Evolutionary conservation across 495 filamentous ascomycete species (phyloP).

Genomic region (Annulohypoxylon stygium): DNA sequence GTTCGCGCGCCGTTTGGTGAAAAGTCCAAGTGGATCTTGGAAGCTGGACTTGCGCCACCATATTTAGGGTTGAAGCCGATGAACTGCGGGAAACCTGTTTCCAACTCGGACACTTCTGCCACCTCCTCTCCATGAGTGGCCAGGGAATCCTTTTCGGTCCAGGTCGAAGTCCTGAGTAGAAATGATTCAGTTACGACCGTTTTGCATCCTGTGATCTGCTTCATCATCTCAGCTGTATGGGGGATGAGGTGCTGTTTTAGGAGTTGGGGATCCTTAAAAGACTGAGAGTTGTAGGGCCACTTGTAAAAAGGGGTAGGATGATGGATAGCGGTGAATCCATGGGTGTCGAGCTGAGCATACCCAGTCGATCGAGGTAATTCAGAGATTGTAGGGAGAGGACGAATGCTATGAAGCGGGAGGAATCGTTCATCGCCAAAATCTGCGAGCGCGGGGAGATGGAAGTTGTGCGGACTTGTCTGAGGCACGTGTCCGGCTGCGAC

Average conservation of each 20-base stretch:
- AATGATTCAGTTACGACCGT: constrained; percentile 9
- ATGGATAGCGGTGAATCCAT: constrained; percentile 18
- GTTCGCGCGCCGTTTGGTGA: constrained; percentile 10
- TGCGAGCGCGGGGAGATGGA: constrained; percentile 8
- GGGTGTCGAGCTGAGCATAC: neutral
- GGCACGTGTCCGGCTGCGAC: constrained; percentile 6
- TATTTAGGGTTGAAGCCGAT: constrained; percentile 11
- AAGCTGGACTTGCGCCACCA: constrained; percentile 12
- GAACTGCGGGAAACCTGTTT: constrained; percentile 11
- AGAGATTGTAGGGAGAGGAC: constrained; percentile 7
- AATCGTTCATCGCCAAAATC: constrained; percentile 15
- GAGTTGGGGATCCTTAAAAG: constrained; percentile 11
- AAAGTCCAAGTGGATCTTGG: constrained; percentile 14
- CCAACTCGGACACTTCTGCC: neutral
- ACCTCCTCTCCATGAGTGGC: neutral
- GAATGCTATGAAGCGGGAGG: constrained; percentile 18
- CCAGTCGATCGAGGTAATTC: neutral
- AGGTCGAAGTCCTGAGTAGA: constrained; percentile 3
- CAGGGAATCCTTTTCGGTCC: constrained; percentile 10
- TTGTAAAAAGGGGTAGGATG: constrained; percentile 12
- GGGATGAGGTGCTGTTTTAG: constrained; percentile 10
- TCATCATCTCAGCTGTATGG: constrained; percentile 12
- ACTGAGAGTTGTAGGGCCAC: neutral
- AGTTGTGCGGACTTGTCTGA: constrained; percentile 20
- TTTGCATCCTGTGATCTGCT: constrained; percentile 14